These are phyloP conservation scores for Phytopythium cucurbitacearum DNA, from an alignment of 352 stramenopile genomes.

Conservation along the genomic window DNA sequence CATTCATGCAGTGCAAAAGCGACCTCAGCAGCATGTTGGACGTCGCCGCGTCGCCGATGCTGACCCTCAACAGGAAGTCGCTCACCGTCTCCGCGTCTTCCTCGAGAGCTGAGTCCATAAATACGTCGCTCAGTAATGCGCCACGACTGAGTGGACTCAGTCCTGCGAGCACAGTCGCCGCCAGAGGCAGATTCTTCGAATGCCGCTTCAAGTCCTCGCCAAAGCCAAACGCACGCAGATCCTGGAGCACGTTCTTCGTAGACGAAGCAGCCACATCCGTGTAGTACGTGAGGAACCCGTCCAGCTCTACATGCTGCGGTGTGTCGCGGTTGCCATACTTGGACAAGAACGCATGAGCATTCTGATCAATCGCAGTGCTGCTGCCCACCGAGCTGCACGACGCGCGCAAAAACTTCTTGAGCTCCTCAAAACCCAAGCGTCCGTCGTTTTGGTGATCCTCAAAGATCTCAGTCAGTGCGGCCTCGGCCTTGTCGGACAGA, in stretches of 20 bases:
- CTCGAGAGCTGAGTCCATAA: slow-evolving; percentile 83
- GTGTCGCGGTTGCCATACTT: slow-evolving; percentile 62
- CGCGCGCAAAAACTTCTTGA: slow-evolving; percentile 65
- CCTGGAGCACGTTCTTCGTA: slow-evolving; percentile 74
- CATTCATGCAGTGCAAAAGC: slow-evolving; percentile 75
- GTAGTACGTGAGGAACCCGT: slow-evolving; percentile 81
- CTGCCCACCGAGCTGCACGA: slow-evolving; percentile 54
- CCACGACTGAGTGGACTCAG: slow-evolving; percentile 56
- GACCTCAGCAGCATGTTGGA: slow-evolving; percentile 60
- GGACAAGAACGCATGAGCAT: slow-evolving; percentile 52
- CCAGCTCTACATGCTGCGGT: slow-evolving; percentile 44
- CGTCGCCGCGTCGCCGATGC: slow-evolving; percentile 52
- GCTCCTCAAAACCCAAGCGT: slow-evolving; percentile 48
- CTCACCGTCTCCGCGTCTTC: slow-evolving; percentile 81
- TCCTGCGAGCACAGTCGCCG: slow-evolving; percentile 34
- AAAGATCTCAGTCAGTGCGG: slow-evolving; percentile 73
- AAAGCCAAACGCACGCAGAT: slow-evolving; percentile 78
- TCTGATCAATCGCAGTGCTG: slow-evolving; percentile 54
- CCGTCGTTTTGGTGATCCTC: slow-evolving; percentile 47
- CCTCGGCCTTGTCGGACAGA: slow-evolving; percentile 69
- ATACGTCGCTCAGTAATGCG: slow-evolving; percentile 72
- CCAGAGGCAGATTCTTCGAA: slow-evolving; percentile 19
- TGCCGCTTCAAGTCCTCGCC: slow-evolving; percentile 74
- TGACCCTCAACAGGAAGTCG: slow-evolving; percentile 69
- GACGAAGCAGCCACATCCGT: slow-evolving; percentile 70